Conservation (phyloP, 495 filamentous ascomycete genomes). For the Amniculicola lignicola region DNA sequence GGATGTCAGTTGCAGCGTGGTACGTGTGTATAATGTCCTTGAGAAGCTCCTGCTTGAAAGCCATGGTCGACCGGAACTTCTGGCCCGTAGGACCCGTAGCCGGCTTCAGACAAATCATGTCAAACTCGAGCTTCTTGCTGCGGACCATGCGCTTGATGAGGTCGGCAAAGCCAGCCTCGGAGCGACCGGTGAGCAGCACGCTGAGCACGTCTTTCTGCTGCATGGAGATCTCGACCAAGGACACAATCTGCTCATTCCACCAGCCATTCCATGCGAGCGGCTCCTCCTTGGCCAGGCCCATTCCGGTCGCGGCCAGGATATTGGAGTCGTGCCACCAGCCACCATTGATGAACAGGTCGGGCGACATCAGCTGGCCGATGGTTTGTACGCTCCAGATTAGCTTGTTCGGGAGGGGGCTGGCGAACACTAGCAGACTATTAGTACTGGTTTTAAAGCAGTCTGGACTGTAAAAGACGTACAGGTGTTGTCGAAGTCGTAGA, state of each 20-base stretch:
- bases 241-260: conserved; percentile 94
- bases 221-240: conserved; percentile 77
- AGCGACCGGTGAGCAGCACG: conserved; percentile 85
- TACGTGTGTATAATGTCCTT: conserved; percentile 80
- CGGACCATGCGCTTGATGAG: conserved; percentile 79
- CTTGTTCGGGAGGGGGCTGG: conserved; percentile 81
- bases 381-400: conserved; percentile 80
- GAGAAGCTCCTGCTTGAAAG: conserved; percentile 83
- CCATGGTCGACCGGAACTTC: conserved; percentile 72
- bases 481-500: conserved; percentile 99
- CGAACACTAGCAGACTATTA: conserved; percentile 63
- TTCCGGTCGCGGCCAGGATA: conserved; percentile 81
- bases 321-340: conserved; percentile 97
- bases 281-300: conserved; percentile 81
- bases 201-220: conserved; percentile 82
- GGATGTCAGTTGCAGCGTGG: conserved; percentile 73
- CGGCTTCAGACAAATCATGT: conserved; percentile 87
- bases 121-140: conserved; percentile 78
- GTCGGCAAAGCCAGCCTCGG: conserved; percentile 69
- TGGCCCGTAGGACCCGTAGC: conserved; percentile 73
- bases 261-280: conserved; percentile 81
- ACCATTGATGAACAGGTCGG: conserved; percentile 74
- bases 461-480: conserved; percentile 51
- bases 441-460: not conserved
- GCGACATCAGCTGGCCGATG: conserved; percentile 68